Evolutionary conservation across 2,329 filamentous ascomycete species (phyloP).

Genomic region (Cercospora sp.): DNA sequence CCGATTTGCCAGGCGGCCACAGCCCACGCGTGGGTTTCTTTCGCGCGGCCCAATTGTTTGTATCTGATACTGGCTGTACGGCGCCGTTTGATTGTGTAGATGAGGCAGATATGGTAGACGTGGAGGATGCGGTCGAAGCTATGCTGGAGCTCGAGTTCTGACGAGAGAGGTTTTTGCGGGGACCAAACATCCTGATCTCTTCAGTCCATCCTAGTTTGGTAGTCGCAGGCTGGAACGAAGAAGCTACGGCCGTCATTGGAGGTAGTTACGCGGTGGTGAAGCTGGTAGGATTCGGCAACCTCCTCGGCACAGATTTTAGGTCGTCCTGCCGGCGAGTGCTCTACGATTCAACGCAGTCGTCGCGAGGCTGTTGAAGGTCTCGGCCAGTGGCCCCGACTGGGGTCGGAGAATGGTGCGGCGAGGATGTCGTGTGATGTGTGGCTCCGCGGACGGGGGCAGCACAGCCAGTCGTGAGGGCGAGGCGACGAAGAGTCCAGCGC

Average conservation of each 20-base stretch:
- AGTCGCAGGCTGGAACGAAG: conserved; percentile 60
- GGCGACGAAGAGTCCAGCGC: background rate
- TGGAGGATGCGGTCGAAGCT: conserved; percentile 62
- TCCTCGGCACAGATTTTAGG: conserved; percentile 1
- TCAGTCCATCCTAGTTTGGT: conserved; percentile 62
- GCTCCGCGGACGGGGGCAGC: background rate
- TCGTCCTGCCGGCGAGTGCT: background rate
- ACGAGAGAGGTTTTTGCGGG: conserved; percentile 81
- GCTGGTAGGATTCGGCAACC: conserved; percentile 1
- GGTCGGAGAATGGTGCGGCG: conserved; percentile 12
- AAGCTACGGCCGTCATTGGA: conserved; percentile 66
- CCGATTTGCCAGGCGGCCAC: conserved; percentile 66
- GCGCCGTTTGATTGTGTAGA: conserved; percentile 56
- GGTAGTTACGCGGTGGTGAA: background rate
- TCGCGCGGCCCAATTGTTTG: conserved; percentile 46
- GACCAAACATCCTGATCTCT: conserved; percentile 75
- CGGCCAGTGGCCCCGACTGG: conserved; percentile 9
- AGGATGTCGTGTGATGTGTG: background rate
- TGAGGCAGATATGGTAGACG: conserved; percentile 63
- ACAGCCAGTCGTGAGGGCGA: background rate
- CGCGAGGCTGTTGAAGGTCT: conserved; percentile 13
- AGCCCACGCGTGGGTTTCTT: conserved; percentile 57
- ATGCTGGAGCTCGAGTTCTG: conserved; percentile 90
- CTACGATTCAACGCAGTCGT: background rate
- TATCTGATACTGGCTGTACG: conserved; percentile 42